These are phyloP conservation scores for Byssothecium circinans DNA, from an alignment of 2,329 filamentous ascomycete genomes.

Conservation along the genomic window DNA sequence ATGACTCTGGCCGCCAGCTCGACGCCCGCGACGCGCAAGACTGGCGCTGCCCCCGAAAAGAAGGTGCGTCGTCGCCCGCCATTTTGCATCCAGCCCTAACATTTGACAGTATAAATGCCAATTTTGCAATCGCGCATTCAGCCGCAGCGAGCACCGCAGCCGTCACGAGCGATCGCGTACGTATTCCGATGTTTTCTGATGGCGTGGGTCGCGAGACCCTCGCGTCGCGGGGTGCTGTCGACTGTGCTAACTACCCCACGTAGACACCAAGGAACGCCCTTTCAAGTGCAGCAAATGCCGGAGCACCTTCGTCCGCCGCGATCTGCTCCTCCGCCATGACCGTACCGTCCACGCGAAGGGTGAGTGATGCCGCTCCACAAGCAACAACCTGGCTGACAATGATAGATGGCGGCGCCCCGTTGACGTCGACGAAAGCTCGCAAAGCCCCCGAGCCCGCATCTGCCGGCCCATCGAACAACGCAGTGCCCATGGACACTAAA, in stretches of 20 bases:
- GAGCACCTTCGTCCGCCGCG: conserved; percentile 96
- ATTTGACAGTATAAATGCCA: conserved; percentile 81
- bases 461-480: conserved; percentile 70
- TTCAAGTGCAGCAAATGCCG: conserved; percentile 99
- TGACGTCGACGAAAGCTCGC: conserved; percentile 93
- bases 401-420: conserved; percentile 91
- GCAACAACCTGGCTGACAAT: not conserved
- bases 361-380: not conserved
- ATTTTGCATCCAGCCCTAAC: not conserved
- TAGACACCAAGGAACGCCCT: conserved; percentile 96
- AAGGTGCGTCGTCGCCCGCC: conserved; percentile 52
- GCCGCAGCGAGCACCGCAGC: conserved; percentile 93
- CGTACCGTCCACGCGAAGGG: conserved; percentile 83
- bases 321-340: conserved; percentile 94
- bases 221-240: conserved; percentile 34
- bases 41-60: conserved; percentile 77
- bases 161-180: conserved; percentile 97
- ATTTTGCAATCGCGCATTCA: conserved; percentile 97
- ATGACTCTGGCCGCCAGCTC: conserved; percentile 67
- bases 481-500: conserved; percentile 79
- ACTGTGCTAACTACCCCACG: conserved; percentile 34
- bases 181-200: conserved; percentile 52
- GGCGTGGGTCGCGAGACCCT: conserved; percentile 35
- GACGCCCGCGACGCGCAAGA: conserved; percentile 70
- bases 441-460: conserved; percentile 63